Percentiles rank a stretch among this genome's conserved stretches.
Evolutionary conservation across 2,329 filamentous ascomycete genomes (phyloP).

Genomic region (Drechslera avenae): DNA sequence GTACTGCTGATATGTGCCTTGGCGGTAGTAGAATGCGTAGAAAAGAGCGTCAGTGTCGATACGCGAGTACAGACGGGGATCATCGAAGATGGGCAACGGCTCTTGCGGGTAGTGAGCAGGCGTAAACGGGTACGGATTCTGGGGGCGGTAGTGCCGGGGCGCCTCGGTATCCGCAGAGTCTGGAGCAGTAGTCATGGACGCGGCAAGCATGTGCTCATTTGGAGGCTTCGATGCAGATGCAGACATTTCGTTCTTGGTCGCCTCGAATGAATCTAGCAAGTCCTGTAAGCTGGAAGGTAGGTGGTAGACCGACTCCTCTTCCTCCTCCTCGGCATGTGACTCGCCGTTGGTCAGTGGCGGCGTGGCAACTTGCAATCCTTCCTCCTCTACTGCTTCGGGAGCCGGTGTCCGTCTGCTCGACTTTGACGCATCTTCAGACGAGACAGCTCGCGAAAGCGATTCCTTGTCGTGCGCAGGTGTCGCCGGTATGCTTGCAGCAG

Average conservation of each 20-base stretch:
- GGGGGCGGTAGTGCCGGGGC: constrained; percentile 82
- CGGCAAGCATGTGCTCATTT: constrained; percentile 75
- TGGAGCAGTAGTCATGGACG: constrained; percentile 75
- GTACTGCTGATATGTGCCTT: constrained; percentile 94
- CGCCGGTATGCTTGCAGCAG: constrained; percentile 51
- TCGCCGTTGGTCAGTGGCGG: constrained; percentile 59
- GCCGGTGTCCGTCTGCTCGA: constrained; percentile 36
- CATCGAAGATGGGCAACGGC: constrained; percentile 87
- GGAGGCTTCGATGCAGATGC: constrained; percentile 63
- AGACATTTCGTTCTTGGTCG: constrained; percentile 72
- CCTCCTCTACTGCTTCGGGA: constrained; percentile 42
- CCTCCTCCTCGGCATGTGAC: constrained; percentile 57
- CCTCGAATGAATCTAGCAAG: constrained; percentile 87
- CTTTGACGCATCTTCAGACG: constrained; percentile 37
- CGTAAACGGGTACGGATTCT: constrained; percentile 74
- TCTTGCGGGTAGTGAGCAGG: constrained; percentile 89
- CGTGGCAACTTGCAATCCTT: constrained; percentile 44
- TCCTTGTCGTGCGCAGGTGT: constrained; percentile 55
- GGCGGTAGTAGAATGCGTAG: constrained; percentile 99
- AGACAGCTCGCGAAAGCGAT: constrained; percentile 33
- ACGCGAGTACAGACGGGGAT: constrained; percentile 81
- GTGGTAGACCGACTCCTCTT: constrained; percentile 87
- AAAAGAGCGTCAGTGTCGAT: constrained; percentile 97
- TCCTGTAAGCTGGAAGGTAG: constrained; percentile 88
- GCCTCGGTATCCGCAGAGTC: constrained; percentile 80